These are phyloP conservation scores for Zymoseptoria passerinii DNA, from an alignment of 2,329 filamentous ascomycete species.

Conservation along the genomic window DNA sequence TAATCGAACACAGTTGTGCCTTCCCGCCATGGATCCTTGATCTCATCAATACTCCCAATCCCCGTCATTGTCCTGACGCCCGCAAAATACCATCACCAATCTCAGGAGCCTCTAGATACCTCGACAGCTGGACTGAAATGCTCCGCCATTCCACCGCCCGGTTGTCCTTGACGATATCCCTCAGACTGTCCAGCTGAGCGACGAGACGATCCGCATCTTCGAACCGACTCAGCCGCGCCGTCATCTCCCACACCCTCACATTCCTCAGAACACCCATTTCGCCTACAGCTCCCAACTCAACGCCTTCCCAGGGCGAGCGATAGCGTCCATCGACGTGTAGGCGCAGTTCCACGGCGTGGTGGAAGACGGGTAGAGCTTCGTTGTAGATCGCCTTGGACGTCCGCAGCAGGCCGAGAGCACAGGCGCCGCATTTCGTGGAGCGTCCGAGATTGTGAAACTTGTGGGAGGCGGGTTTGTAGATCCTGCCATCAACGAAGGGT, in stretches of 20 bases:
- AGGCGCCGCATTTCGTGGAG: constrained; percentile 7
- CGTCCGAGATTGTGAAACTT: constrained; percentile 6
- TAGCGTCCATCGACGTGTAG: constrained; percentile 13
- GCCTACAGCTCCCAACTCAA: constrained; percentile 9
- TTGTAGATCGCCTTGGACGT: constrained; percentile 35
- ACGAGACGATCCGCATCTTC: constrained; percentile 11
- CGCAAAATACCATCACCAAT: constrained; percentile 5
- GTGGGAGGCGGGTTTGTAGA: constrained; percentile 31
- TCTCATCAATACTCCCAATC: constrained; percentile 4
- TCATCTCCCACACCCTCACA: constrained; percentile 10
- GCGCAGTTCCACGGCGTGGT: constrained; percentile 16
- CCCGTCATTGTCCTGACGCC: constrained; percentile 9
- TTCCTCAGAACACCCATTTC: constrained; percentile 3
- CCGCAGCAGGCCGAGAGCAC: constrained; percentile 29
- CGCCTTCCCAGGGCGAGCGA: constrained; percentile 7
- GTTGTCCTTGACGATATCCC: background rate
- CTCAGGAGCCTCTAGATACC: constrained; percentile 7
- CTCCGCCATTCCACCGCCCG: constrained; percentile 6
- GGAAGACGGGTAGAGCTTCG: constrained; percentile 40
- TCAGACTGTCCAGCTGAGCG: constrained; percentile 7
- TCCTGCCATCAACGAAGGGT: constrained; percentile 16
- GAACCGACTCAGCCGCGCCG: constrained; percentile 6
- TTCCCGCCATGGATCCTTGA: constrained; percentile 8
- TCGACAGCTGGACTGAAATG: constrained; percentile 11
- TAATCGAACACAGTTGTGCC: constrained; percentile 10